Conservation (phyloP, 495 filamentous ascomycete genomes). For the Lophiotrema nucula region DNA sequence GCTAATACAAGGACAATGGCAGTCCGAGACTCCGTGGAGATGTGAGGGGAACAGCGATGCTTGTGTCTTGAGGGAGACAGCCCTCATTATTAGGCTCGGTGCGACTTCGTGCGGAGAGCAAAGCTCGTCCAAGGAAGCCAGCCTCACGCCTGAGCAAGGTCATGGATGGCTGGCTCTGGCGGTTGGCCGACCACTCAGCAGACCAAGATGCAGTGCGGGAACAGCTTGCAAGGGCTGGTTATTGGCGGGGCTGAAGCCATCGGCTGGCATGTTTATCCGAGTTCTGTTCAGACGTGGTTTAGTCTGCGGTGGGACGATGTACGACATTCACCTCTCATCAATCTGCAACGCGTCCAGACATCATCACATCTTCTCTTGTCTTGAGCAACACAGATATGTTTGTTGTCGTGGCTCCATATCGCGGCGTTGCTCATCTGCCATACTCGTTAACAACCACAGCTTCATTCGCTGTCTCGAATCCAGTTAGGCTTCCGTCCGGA, state of each 20-base stretch:
- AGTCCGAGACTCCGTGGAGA: too few relatives aligned
- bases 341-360: not conserved
- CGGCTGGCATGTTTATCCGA: not conserved
- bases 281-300: not conserved
- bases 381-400: too few relatives aligned
- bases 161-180: not conserved
- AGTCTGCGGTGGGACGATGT: not conserved
- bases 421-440: too few relatives aligned
- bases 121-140: not conserved
- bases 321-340: not conserved
- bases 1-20: too few relatives aligned
- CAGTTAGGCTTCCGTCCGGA: too few relatives aligned
- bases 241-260: not conserved
- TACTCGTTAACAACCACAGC: too few relatives aligned
- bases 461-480: too few relatives aligned
- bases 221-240: too few relatives aligned
- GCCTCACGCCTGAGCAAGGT: not conserved
- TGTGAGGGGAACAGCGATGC: not conserved
- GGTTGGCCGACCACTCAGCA: not conserved
- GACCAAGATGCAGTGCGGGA: not conserved
- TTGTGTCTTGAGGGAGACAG: not conserved
- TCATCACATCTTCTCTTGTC: too few relatives aligned
- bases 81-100: constrained; percentile 1
- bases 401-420: too few relatives aligned
- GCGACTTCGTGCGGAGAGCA: not conserved